Evolutionary conservation across 192 early-diverging fungal genomes (phyloP).

Genomic region (Rhizophagus clarus): DNA sequence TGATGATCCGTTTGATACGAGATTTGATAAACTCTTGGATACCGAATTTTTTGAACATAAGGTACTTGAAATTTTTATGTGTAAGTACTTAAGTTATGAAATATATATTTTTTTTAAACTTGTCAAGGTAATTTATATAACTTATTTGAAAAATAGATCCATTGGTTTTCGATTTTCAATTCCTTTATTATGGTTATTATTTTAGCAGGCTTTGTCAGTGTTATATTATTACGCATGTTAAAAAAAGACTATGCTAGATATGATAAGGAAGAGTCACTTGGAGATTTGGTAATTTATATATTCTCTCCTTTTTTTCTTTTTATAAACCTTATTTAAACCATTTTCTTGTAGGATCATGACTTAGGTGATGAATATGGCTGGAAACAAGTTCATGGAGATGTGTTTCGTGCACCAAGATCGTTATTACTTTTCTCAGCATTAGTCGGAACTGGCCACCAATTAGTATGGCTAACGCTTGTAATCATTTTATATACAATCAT

Average conservation of each 20-base stretch:
- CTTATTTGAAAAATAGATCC: constrained; percentile 51
- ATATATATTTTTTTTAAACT: background rate
- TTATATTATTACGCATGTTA: constrained; percentile 74
- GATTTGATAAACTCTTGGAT: constrained; percentile 71
- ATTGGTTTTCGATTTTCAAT: constrained; percentile 84
- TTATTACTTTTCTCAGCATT: constrained; percentile 67
- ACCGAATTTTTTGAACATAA: constrained; percentile 81
- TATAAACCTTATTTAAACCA: background rate
- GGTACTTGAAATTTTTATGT: constrained; percentile 38
- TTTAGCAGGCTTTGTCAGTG: constrained; percentile 72
- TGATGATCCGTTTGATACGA: constrained; percentile 53
- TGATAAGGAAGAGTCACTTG: constrained; percentile 65
- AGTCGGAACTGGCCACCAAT: constrained; percentile 69
- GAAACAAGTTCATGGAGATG: constrained; percentile 88
- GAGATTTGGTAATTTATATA: constrained; percentile 60
- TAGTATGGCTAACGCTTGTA: constrained; percentile 50
- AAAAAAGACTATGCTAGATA: constrained; percentile 77
- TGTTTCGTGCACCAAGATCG: constrained; percentile 72
- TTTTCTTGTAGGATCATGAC: constrained; percentile 58
- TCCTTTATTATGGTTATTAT: constrained; percentile 84
- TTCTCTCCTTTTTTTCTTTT: background rate
- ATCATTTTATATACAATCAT: constrained; percentile 60
- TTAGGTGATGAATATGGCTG: constrained; percentile 86
- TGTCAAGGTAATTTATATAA: background rate
- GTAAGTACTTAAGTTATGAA: background rate